Evolutionary conservation across 352 stramenopile species (phyloP).

Genomic region (Achlya hypogyna): DNA sequence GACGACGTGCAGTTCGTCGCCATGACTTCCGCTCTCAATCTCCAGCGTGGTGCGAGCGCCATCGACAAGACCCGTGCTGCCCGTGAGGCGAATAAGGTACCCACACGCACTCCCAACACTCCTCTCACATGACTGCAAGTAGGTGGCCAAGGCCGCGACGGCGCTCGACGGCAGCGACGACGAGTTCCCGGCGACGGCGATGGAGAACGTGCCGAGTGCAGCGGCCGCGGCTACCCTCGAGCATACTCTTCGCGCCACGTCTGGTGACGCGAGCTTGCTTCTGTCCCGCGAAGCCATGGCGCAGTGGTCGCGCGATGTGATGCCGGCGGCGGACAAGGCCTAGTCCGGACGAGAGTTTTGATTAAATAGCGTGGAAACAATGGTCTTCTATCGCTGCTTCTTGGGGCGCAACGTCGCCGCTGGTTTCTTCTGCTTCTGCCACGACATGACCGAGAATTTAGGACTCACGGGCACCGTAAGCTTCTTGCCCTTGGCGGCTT

Average conservation of each 20-base stretch:
- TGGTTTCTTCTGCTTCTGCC: slow-evolving; percentile 39
- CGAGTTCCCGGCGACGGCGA: slow-evolving; percentile 47
- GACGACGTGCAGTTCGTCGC: slow-evolving; percentile 45
- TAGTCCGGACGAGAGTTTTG: too few relatives aligned
- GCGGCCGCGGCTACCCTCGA: slow-evolving; percentile 59
- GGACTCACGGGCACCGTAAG: slow-evolving; percentile 68
- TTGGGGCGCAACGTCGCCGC: background rate
- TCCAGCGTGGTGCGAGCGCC: slow-evolving; percentile 35
- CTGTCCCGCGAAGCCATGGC: slow-evolving; percentile 60
- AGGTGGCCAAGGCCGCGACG: slow-evolving; percentile 20
- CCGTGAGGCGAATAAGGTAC: slow-evolving; percentile 35
- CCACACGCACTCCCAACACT: background rate
- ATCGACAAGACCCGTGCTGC: slow-evolving; percentile 49
- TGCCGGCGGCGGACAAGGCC: background rate
- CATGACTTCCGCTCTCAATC: slow-evolving; percentile 42
- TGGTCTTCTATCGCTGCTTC: slow-evolving; percentile 10
- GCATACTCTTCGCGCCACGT: slow-evolving; percentile 55
- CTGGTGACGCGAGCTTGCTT: slow-evolving; percentile 59
- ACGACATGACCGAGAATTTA: slow-evolving; percentile 82
- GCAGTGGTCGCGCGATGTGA: slow-evolving; percentile 30
- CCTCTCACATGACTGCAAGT: slow-evolving; percentile 9
- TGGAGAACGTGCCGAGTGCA: slow-evolving; percentile 56
- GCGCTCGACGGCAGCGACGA: slow-evolving; percentile 22
- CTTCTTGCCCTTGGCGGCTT: slow-evolving; percentile 29
- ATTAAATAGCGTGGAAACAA: too few relatives aligned